Base-by-base conservation (phyloP, 2,329 filamentous ascomycete species). In the Coniochaeta pulveracea region DNA sequence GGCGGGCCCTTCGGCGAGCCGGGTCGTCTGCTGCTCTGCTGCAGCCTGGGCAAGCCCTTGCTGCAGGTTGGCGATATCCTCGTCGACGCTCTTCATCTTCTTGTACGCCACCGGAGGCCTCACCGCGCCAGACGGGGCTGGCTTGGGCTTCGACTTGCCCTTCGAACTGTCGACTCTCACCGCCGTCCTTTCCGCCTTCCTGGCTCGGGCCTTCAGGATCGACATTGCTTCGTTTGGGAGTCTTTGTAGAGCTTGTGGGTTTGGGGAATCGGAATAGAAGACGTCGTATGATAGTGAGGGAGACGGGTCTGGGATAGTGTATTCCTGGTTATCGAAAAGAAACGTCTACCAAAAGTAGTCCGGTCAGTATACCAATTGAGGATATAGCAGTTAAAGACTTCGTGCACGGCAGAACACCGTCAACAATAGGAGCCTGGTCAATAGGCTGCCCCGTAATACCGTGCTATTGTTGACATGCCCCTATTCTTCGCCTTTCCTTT, bases 261-360 rank as follows among this genome's bases (percentile, higher is more conserved):
- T 59, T 43, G 62, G 60, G n/a, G 66, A 61, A 39, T 66, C 60
- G 28, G 69, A 66, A 25, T 68, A 58, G 49, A 67, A 78, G 17
- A 79, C 54, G 35, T 78, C 72, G 54, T 68, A 67, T 19, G 65
- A 56, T 34, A 62, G 59, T 11, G 63, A 57, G 34, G 67, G 60
- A 33, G 57, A 41, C 11, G 58, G 36, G 12, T 58, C 34, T 53
- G 57, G 34, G 58, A 49, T 49, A 36, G 28, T 41, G 42, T 42
- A 40, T 38, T 47, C 41, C 22, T 40, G 40, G 14, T 60, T 58
- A 42, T 68, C 71, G 44, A 69, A 76, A 26, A 63, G 56, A 28
- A 79, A 59, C 14, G 61, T 65, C 72, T 76, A 33, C 18, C 16
- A 19, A 21, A 26, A 7, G n/a, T 21, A 14, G 10, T 18, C 28